Percentiles rank a stretch among this genome's conserved stretches.
phyloP scores from a whole-genome alignment of 2,329 filamentous ascomycete species.

The Aspergillus ustus region DNA sequence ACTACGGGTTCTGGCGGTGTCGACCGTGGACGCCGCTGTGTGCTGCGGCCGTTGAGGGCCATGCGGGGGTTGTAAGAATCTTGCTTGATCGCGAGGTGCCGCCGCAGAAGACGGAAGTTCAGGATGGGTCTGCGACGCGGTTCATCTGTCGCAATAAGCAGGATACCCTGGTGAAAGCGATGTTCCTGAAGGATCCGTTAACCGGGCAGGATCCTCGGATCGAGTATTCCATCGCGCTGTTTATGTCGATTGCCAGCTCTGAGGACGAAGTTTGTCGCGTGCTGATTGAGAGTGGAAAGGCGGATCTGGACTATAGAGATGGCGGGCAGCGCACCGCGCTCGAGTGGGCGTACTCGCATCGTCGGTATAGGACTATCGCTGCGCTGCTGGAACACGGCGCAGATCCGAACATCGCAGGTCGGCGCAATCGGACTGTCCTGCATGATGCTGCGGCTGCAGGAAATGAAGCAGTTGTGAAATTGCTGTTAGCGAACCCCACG shows the following conservation, averaged over 20 bases:
- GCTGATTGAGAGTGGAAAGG: neutral
- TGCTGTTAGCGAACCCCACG: neutral
- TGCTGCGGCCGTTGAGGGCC: neutral
- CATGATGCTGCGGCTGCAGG: neutral
- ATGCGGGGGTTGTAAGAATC: neutral
- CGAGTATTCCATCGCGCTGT: constrained; percentile 5
- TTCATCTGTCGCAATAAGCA: neutral
- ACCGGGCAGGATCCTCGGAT: neutral
- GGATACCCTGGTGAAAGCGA: neutral
- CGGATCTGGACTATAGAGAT: constrained; percentile 3
- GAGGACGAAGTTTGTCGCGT: neutral
- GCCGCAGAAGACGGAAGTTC: neutral
- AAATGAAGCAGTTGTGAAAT: neutral
- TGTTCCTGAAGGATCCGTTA: neutral
- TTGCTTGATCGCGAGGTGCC: neutral
- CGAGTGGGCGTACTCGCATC: neutral
- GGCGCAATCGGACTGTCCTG: neutral
- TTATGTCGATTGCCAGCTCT: neutral
- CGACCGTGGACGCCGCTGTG: neutral
- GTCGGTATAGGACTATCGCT: neutral
- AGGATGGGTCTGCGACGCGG: neutral
- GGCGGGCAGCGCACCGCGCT: neutral
- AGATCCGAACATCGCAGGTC: neutral
- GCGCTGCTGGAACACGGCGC: neutral
- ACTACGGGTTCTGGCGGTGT: neutral